Base-by-base conservation (phyloP, 1,284 basidiomycete genomes). In the Heterobasidion annosum region DNA sequence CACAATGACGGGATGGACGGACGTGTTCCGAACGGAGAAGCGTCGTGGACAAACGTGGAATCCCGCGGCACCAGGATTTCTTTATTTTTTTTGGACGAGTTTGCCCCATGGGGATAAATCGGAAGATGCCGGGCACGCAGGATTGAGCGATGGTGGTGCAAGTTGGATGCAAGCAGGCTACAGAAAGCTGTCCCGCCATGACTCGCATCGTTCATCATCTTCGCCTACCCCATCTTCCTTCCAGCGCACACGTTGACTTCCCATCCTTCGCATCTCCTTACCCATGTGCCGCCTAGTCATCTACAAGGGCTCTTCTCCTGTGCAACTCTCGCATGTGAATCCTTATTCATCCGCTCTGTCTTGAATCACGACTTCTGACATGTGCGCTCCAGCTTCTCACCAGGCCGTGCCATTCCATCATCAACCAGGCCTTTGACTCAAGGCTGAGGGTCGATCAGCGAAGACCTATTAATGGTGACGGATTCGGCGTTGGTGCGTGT, bases 361-460 rank as follows among this genome's bases (percentile, higher is more conserved):
- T 52, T 58, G 50, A 40, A 61, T 48, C 58, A 62, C 54, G 52
- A 57, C 37, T 12, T 40, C 51, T 56, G n/a, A 10, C n/a, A n/a
- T 40, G 10, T n/a, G 37, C n/a, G n/a, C 48, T 46, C 32, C 62
- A 91, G 82, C 81, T 98, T 34, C 79, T 98, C 60, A 98, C 91
- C 47, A 78, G 90, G 47, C 95, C 95, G 47, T 88, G 89, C 54
- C 95, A 98, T 72, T 94, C 91, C 12, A 98, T 98, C 73, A 93
- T 93, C 67, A 95, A 95, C 68, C 93, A 97, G 67, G 92, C 94
- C 0, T 94, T 93, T 64, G 93, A 96, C 71, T 93, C 91, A 40
- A 81, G 93, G 18, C 74, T 97, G 34, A 82, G 94, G 16, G 71
- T 97, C 57, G 90, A 93, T 62, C 77, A 73, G 59, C 77, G 87